Evolutionary conservation across 306 rosid genomes (phyloP).

Genomic region (Ziziphus jujuba): DNA sequence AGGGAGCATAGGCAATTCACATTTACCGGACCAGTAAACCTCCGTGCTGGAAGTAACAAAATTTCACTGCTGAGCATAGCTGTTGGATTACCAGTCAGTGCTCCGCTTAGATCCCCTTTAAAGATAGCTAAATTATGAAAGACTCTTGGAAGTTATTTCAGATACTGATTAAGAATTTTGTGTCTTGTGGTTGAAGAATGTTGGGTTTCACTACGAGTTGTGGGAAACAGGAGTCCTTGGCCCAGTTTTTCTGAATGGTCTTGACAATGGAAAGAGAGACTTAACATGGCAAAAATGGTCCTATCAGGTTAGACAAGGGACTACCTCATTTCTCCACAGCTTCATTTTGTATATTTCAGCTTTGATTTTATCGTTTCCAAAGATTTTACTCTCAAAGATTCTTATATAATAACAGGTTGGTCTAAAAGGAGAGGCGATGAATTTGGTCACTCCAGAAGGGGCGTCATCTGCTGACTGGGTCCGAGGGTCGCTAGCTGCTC

Average conservation of each 20-base stretch:
- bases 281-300: slow-evolving; percentile 80
- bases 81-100: slow-evolving; percentile 85
- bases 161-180: slow-evolving; percentile 1
- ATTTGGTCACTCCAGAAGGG: slow-evolving; percentile 63
- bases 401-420: slow-evolving; percentile 59
- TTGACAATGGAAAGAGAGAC: slow-evolving; percentile 64
- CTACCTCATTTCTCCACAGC: neutral
- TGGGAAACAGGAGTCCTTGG: slow-evolving; percentile 81
- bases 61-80: slow-evolving; percentile 87
- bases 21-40: slow-evolving; percentile 59
- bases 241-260: slow-evolving; percentile 77
- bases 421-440: slow-evolving; percentile 77
- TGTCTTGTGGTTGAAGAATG: slow-evolving; percentile 51
- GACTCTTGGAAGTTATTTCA: neutral
- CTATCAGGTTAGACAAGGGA: slow-evolving; percentile 59
- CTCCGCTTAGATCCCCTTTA: slow-evolving; percentile 24
- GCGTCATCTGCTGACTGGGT: slow-evolving; percentile 75
- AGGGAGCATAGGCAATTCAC: slow-evolving; percentile 66
- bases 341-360: neutral
- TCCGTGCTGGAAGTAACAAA: slow-evolving; percentile 71
- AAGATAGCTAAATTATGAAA: neutral
- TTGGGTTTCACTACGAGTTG: slow-evolving; percentile 74
- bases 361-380: neutral
- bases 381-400: slow-evolving; percentile 4
- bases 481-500: slow-evolving; percentile 47